A percentile compares a stretch with the other conserved stretches of the same genome.
Evolutionary conservation across 2,329 filamentous ascomycete genomes (phyloP).

Genomic region (Sporothrix sp.): DNA sequence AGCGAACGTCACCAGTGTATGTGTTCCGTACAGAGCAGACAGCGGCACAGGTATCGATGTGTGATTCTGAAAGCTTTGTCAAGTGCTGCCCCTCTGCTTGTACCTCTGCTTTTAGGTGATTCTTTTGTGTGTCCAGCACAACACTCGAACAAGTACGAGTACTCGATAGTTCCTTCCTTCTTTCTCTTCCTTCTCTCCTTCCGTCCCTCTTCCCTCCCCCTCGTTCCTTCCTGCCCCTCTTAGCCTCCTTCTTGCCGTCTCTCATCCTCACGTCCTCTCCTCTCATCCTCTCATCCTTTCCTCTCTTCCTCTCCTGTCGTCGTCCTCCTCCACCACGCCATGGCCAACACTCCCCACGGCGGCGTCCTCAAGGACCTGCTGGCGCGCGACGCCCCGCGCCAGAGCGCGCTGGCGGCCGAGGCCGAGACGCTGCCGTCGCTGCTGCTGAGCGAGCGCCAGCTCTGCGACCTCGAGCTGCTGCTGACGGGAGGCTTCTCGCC

Average conservation of each 20-base stretch:
- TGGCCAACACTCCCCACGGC: constrained; percentile 70
- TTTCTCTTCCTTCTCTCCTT: background rate
- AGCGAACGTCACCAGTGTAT: constrained; percentile 4
- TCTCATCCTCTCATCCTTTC: background rate
- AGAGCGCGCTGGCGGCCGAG: constrained; percentile 69
- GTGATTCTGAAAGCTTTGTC: too few relatives aligned
- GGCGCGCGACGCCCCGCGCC: constrained; percentile 78
- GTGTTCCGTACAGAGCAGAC: background rate
- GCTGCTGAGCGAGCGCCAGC: constrained; percentile 80
- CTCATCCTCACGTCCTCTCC: background rate
- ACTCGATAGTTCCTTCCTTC: background rate
- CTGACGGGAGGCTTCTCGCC: constrained; percentile 97
- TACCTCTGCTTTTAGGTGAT: background rate
- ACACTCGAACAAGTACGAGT: too few relatives aligned
- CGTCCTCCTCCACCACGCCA: constrained; percentile 26
- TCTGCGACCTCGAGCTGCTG: constrained; percentile 95
- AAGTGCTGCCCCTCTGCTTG: background rate
- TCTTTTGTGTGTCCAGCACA: background rate
- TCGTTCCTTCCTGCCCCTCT: background rate
- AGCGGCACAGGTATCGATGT: too few relatives aligned
- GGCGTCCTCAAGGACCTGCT: constrained; percentile 97
- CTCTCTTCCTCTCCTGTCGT: background rate
- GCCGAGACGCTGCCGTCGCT: constrained; percentile 80
- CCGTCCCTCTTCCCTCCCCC: background rate
- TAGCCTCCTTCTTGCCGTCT: background rate